phyloP scores from a whole-genome alignment of 1,284 basidiomycete species.

The Puccinia sorghi region DNA sequence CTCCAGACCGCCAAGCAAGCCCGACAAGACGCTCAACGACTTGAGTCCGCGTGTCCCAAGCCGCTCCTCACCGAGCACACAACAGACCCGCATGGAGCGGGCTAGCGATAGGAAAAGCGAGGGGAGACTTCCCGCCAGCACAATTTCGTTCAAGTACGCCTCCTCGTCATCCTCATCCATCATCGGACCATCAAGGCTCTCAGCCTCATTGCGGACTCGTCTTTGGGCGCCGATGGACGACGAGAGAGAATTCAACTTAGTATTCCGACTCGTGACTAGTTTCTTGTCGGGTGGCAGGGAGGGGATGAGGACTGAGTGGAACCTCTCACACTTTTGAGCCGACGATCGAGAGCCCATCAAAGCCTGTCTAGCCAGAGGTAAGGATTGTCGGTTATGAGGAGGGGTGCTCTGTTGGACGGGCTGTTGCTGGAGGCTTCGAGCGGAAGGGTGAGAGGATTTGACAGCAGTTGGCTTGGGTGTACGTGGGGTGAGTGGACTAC shows the following conservation, averaged over 20 bases:
- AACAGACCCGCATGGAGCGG: conserved; percentile 15
- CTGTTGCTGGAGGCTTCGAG: neutral
- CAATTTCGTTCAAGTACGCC: conserved; percentile 7
- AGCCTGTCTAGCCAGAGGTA: conserved; percentile 8
- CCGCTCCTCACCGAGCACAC: conserved; percentile 20
- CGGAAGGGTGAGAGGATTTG: neutral
- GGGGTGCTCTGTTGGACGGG: neutral
- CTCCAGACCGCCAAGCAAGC: conserved; percentile 12
- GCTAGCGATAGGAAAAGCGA: conserved; percentile 25
- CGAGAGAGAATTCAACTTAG: conserved; percentile 35
- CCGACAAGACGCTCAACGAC: conserved; percentile 33
- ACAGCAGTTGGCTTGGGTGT: neutral
- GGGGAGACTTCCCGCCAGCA: conserved; percentile 18
- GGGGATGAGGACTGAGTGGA: conserved; percentile 35
- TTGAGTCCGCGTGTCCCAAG: conserved; percentile 15
- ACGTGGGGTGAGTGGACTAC: neutral
- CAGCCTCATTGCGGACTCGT: neutral
- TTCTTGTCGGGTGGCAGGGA: conserved; percentile 12
- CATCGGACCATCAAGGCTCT: neutral
- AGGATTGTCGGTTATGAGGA: conserved; percentile 1
- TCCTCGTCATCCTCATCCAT: neutral
- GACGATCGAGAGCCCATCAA: neutral
- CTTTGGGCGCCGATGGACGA: neutral
- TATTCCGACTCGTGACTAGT: conserved; percentile 28
- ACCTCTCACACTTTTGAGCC: conserved; percentile 29